Evolutionary conservation across 805 yeast species (phyloP).

Genomic region (Metschnikowia baotianmanensis): DNA sequence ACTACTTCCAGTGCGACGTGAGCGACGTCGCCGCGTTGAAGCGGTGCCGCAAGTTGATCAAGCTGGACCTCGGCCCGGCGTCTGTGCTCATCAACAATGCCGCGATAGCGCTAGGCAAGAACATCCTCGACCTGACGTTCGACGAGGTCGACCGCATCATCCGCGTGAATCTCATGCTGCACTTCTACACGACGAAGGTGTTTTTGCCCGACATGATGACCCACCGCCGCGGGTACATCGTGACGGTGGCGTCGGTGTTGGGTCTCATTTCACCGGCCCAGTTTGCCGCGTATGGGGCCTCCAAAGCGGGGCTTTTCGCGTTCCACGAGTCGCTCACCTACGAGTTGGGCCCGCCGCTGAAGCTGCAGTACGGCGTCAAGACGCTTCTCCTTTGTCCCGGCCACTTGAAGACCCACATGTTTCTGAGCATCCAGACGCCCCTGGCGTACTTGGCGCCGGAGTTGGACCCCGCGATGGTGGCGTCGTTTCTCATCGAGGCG

Average conservation of each 20-base stretch:
- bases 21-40: conserved; percentile 47
- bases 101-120: conserved; percentile 62
- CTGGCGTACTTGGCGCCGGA: conserved; percentile 78
- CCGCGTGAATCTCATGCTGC: conserved; percentile 66
- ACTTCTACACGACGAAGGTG: conserved; percentile 64
- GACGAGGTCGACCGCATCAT: conserved; percentile 62
- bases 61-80: conserved; percentile 52
- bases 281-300: conserved; percentile 81
- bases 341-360: conserved; percentile 57
- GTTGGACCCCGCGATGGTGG: conserved; percentile 65
- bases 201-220: conserved; percentile 73
- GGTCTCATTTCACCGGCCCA: conserved; percentile 86
- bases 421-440: conserved; percentile 71
- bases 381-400: conserved; percentile 86
- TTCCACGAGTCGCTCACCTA: conserved; percentile 77
- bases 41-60: conserved; percentile 39
- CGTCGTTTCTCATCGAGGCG: conserved; percentile 53
- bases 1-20: conserved; percentile 70
- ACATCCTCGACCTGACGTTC: conserved; percentile 51
- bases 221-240: conserved; percentile 64
- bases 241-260: conserved; percentile 79
- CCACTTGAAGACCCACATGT: conserved; percentile 75
- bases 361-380: conserved; percentile 52
- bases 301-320: conserved; percentile 83
- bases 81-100: conserved; percentile 83